Evolutionary conservation across 2,329 filamentous ascomycete genomes (phyloP).

Genomic region (Aureobasidium sp.): DNA sequence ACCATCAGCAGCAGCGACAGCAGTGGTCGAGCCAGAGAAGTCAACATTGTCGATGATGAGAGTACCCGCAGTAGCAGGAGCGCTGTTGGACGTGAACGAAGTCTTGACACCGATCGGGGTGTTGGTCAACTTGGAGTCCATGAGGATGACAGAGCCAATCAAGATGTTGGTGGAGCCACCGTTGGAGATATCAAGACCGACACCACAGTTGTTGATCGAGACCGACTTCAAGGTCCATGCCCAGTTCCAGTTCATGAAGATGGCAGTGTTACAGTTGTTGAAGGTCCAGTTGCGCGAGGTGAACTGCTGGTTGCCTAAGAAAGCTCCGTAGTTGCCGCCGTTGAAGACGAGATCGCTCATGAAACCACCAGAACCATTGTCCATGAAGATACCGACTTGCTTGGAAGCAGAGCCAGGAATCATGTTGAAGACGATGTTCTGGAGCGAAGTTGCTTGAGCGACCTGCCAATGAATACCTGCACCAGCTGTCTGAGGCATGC

Average conservation of each 20-base stretch:
- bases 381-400: constrained; percentile 52
- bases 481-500: constrained; percentile 25
- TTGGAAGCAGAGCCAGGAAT: constrained; percentile 35
- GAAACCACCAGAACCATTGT: constrained; percentile 53
- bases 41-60: constrained; percentile 87
- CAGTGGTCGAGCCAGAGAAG: constrained; percentile 45
- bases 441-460: constrained; percentile 49
- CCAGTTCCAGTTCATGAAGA: constrained; percentile 49
- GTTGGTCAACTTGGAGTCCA: constrained; percentile 72
- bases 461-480: constrained; percentile 45
- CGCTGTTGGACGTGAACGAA: constrained; percentile 57
- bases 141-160: constrained; percentile 75
- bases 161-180: constrained; percentile 48
- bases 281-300: constrained; percentile 43
- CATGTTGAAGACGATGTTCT: constrained; percentile 55
- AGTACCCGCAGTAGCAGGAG: constrained; percentile 65
- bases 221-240: constrained; percentile 40
- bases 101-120: constrained; percentile 71
- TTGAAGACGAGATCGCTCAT: constrained; percentile 51
- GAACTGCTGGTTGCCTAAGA: constrained; percentile 57
- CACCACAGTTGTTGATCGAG: constrained; percentile 37
- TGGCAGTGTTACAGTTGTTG: constrained; percentile 40
- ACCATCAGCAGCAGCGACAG: constrained; percentile 57
- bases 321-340: constrained; percentile 51
- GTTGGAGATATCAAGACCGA: constrained; percentile 43